Base-by-base conservation (phyloP, 805 yeast genomes). In the Lipomyces yamanashiensis region DNA sequence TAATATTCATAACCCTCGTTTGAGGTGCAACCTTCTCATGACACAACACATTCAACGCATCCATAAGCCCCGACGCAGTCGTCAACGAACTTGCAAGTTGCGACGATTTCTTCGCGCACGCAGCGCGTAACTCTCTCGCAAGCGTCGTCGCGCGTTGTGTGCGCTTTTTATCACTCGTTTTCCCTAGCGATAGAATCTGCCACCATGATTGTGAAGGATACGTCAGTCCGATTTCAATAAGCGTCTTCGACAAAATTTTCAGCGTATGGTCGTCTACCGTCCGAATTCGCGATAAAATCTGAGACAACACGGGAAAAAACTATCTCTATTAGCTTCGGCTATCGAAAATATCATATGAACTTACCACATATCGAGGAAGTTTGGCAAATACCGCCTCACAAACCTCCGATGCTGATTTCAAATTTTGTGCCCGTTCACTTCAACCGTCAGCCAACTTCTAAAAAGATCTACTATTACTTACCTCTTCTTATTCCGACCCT, bases 151-250 rank as follows among this genome's bases (percentile, higher is more conserved):
- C 57, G 6, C 57, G 48, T 40, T 28, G 39, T 2, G 77, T 76
- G 68, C 90, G 77, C 15, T 79, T 80, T 12, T 74, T 66, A 33
- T 81, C 80, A 1, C 77, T 78, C 0, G 96, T 90, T 59, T 87
- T 85, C 3, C 81, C 77, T 67, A 90, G 87, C 0, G 93, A 87
- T 45, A 89, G 78, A 0, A 90, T 85, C 10, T 88, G 85, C 96
- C 98, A 95, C n/a, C 95, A 77, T 21, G 92, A 85, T 65, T 90
- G 93, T 17, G 84, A 82, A 0, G 98, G 97, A 73, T 91, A 95
- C 28, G 83, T 79, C 37, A 77, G 76, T 0, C 88, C 80, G 12
- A 93, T 80, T 13, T 79, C 76, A 13, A 82, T 77, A 10, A 92
- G 77, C 23, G 93, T 83, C n/a, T 78, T 75, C 58, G 82, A 75